A percentile compares a stretch with the other conserved stretches of the same genome.
phyloP scores from a whole-genome alignment of 208 protist genomes.

The Angomonas deanei region DNA sequence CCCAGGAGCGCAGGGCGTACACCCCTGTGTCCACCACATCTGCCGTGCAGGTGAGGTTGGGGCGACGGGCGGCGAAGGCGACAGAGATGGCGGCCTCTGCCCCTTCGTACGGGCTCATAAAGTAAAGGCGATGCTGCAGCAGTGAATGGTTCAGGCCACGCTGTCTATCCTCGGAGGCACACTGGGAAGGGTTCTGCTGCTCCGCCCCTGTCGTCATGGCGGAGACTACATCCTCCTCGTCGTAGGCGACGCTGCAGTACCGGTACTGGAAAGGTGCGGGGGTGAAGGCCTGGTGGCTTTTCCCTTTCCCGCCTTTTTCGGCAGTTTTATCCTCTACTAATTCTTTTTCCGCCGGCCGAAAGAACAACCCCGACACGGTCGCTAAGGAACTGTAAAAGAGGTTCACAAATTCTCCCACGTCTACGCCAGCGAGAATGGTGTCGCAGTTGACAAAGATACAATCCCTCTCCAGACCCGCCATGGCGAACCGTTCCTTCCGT shows the following conservation, averaged over 20 bases:
- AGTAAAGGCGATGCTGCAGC: constrained; percentile 59
- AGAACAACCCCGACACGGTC: constrained; percentile 61
- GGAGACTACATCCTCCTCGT: constrained; percentile 2
- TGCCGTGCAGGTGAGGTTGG: constrained; percentile 57
- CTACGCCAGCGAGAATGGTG: constrained; percentile 68
- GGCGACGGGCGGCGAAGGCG: constrained; percentile 56
- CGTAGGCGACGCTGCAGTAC: constrained; percentile 7
- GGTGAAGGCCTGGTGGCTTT: constrained; percentile 28
- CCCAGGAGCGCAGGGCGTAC: constrained; percentile 73
- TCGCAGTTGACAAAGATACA: constrained; percentile 76
- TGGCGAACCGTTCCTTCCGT: background rate
- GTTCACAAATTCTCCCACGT: constrained; percentile 61
- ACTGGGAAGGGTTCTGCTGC: background rate
- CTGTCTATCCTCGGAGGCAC: background rate
- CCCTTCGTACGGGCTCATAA: constrained; percentile 47
- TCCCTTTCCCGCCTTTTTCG: background rate
- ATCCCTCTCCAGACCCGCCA: constrained; percentile 49
- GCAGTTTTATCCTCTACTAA: background rate
- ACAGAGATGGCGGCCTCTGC: constrained; percentile 50
- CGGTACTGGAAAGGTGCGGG: background rate
- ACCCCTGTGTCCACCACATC: constrained; percentile 64
- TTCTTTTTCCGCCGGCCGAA: constrained; percentile 26
- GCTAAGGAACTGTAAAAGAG: constrained; percentile 70
- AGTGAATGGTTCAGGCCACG: constrained; percentile 7
- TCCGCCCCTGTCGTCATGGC: constrained; percentile 5